Conservation (phyloP, 1,284 basidiomycete genomes). For the Xerocomus minutiporus region DNA sequence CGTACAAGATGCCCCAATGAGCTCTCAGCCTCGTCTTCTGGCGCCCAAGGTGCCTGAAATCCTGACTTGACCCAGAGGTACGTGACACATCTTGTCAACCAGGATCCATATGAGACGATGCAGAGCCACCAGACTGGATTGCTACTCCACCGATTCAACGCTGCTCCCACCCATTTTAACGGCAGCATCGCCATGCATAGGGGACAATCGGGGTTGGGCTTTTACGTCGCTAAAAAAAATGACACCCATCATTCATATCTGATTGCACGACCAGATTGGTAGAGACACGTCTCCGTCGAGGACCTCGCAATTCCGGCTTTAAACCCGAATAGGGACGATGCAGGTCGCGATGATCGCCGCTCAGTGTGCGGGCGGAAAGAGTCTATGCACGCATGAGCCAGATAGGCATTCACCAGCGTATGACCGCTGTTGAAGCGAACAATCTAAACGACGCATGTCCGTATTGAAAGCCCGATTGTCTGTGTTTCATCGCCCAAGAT, state of each 20-base stretch:
- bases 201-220: slow-evolving; percentile 1
- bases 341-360: too few relatives aligned
- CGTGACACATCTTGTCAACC: slow-evolving; percentile 3
- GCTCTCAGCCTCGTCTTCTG: too few relatives aligned
- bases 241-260: neutral
- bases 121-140: too few relatives aligned
- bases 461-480: neutral
- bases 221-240: slow-evolving; percentile 9
- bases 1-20: slow-evolving; percentile 2
- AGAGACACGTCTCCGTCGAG: slow-evolving; percentile 6
- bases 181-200: neutral
- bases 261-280: neutral
- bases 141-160: slow-evolving; percentile 4
- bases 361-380: too few relatives aligned
- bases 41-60: neutral
- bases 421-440: too few relatives aligned
- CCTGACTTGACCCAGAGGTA: neutral
- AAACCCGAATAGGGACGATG: too few relatives aligned
- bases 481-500: neutral
- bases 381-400: too few relatives aligned
- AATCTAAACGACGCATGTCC: too few relatives aligned
- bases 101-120: neutral
- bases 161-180: neutral
- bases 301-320: too few relatives aligned
- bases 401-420: too few relatives aligned